Base-by-base conservation (phyloP, 1,284 basidiomycete species). In the Meira miltonrushii region DNA sequence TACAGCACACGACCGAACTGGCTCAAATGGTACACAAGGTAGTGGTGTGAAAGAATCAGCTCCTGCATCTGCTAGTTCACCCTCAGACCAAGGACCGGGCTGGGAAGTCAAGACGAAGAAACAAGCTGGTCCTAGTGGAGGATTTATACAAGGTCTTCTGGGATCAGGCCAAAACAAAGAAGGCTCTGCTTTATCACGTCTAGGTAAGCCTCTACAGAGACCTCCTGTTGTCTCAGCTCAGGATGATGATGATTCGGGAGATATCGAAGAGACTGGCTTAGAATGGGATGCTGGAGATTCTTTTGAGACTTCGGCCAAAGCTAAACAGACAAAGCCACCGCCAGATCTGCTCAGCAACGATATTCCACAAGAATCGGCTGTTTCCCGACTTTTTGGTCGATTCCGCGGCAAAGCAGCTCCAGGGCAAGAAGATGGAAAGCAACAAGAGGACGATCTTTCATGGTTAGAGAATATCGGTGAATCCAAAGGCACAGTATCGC, bases 81-180 rank as follows among this genome's bases (percentile, higher is more conserved):
- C 50, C 5, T 13, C 50, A 39, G 13, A 13, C 37, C 50, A 53
- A 53, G 50, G 50, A 17, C 50, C 50, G 37, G 50, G 50, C 5
- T 53, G 50, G 50, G 50, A 53, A 41, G 38, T 39, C 5, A 53
- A 17, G 13, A 53, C 50, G 23, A 53, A 41, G 13, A 53, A 53
- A 28, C 37, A 53, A 17, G 21, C 17, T 19, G 7, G 7, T 39
- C 13, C 50, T 19, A 33, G 50, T 13, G 50, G 46, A 6, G 46
- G 46, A 3, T 25, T 48, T n/a, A 48, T 48, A 13, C 46, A 48
- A 21, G 25, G 46, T 21, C 21, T 48, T 13, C 23, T 48, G 12
- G 46, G 46, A 21, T 21, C 21, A 48, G 17, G 17, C 12, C 17
- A 48, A 21, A 25, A 48, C 5, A 23, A 48, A 23, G 25, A 25